Conservation (phyloP, 2,329 filamentous ascomycete species). For the Talaromyces sp. region DNA sequence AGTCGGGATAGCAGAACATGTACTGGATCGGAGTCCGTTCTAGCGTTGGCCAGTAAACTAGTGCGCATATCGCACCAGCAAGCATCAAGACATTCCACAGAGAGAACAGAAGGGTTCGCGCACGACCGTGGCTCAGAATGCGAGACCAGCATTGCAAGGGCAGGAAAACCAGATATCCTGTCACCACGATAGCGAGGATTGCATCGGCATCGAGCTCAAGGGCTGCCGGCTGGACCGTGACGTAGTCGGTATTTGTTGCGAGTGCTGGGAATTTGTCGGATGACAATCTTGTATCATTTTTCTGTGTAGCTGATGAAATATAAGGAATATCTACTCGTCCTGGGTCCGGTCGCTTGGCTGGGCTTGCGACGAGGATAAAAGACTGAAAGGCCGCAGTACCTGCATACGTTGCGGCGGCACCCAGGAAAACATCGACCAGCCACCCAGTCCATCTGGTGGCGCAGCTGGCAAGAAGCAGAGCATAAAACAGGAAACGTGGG, state of each 20-base stretch:
- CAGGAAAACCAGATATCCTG: slow-evolving; percentile 30
- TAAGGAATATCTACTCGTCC: not conserved
- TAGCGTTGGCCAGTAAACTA: slow-evolving; percentile 20
- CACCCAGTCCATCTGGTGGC: not conserved
- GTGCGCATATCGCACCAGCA: slow-evolving; percentile 24
- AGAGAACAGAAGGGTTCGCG: slow-evolving; percentile 23
- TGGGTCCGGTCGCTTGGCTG: not conserved
- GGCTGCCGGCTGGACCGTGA: slow-evolving; percentile 24
- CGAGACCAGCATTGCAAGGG: slow-evolving; percentile 31
- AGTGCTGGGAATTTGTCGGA: not conserved
- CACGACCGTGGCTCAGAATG: slow-evolving; percentile 21
- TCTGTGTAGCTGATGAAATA: not conserved
- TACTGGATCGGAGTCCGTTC: slow-evolving; percentile 21
- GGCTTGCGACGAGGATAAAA: slow-evolving; percentile 26
- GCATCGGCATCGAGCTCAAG: slow-evolving; percentile 29
- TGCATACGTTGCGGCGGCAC: slow-evolving; percentile 29
- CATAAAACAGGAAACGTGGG: slow-evolving; percentile 31
- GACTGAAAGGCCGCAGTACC: slow-evolving; percentile 28
- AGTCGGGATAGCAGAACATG: slow-evolving; percentile 27
- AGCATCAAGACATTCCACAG: slow-evolving; percentile 29
- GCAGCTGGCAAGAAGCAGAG: slow-evolving; percentile 15
- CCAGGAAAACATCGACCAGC: slow-evolving; percentile 27
- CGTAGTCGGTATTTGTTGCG: slow-evolving; percentile 15
- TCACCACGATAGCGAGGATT: slow-evolving; percentile 29
- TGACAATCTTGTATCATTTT: not conserved